A percentile compares a stretch with the other conserved stretches of the same genome.
Conservation (phyloP, 768 basidiomycete species). For the Suillus alpinus region DNA sequence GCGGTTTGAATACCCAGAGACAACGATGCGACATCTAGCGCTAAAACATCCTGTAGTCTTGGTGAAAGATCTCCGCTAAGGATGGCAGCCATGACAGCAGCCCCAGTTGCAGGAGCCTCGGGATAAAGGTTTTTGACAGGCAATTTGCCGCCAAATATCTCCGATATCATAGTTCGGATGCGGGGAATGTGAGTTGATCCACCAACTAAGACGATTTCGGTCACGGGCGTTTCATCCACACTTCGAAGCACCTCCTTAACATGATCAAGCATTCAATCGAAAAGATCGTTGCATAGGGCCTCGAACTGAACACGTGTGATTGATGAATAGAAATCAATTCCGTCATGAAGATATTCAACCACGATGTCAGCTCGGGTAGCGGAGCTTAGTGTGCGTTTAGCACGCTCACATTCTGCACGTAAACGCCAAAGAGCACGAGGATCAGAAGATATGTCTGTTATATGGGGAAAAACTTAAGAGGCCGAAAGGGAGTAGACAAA, state of each 20-base stretch:
- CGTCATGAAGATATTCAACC: constrained; percentile 96
- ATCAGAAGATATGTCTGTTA: constrained; percentile 78
- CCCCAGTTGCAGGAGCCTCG: constrained; percentile 97
- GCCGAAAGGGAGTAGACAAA: not conserved
- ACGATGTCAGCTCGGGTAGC: constrained; percentile 95
- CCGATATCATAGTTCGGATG: constrained; percentile 94
- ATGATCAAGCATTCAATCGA: constrained; percentile 89
- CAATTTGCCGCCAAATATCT: constrained; percentile 98
- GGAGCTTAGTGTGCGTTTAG: constrained; percentile 96
- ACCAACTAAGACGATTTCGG: constrained; percentile 97
- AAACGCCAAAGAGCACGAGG: constrained; percentile 95
- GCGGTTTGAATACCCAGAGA: constrained; percentile 97
- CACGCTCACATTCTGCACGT: constrained; percentile 96
- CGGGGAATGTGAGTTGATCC: constrained; percentile 98
- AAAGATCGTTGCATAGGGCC: constrained; percentile 91
- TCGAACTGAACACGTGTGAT: constrained; percentile 98
- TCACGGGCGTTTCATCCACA: constrained; percentile 91
- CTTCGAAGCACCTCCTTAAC: constrained; percentile 98
- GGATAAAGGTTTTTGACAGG: constrained; percentile 99
- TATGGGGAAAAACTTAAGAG: not conserved
- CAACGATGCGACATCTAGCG: constrained; percentile 89
- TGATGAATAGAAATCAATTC: constrained; percentile 97
- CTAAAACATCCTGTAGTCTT: constrained; percentile 92
- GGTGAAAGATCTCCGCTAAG: constrained; percentile 96
- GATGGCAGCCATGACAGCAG: constrained; percentile 97